Conservation (phyloP, 805 yeast genomes). For the Zygosaccharomyces lentus region DNA sequence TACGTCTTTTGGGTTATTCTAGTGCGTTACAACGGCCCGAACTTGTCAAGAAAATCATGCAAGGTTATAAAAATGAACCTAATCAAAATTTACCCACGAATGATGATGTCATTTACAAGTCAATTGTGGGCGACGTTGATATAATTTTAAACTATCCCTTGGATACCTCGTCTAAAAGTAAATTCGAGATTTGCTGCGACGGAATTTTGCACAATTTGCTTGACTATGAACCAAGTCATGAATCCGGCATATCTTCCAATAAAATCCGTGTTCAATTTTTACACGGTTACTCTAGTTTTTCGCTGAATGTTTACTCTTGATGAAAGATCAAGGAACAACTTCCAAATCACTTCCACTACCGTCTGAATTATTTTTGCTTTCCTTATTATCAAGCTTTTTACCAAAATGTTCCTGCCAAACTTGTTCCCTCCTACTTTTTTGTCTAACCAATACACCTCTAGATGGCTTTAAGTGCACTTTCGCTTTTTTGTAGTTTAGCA, state of each 20-base stretch:
- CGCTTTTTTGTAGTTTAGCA: constrained; percentile 34
- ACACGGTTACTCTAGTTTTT: constrained; percentile 9
- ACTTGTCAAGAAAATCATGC: constrained; percentile 21
- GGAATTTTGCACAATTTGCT: constrained; percentile 28
- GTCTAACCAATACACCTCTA: constrained; percentile 28
- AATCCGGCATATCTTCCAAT: constrained; percentile 2
- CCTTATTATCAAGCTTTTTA: constrained; percentile 9
- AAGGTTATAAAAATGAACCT: constrained; percentile 24
- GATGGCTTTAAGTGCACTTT: constrained; percentile 35
- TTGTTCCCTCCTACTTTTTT: constrained; percentile 28
- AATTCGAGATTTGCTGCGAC: constrained; percentile 31
- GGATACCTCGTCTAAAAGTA: constrained; percentile 6
- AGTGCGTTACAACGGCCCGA: constrained; percentile 11
- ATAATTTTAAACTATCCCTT: constrained; percentile 13
- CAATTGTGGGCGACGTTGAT: constrained; percentile 17
- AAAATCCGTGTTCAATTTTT: constrained; percentile 15
- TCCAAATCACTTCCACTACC: constrained; percentile 34
- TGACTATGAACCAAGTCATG: constrained; percentile 5
- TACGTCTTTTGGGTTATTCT: constrained; percentile 27
- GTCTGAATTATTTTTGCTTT: constrained; percentile 6
- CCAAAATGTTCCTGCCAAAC: constrained; percentile 32
- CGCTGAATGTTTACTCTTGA: constrained; percentile 11
- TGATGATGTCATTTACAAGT: constrained; percentile 17
- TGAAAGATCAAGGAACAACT: constrained; percentile 23
- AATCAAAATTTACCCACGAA: constrained; percentile 13